Conservation (phyloP, 768 basidiomycete genomes). For the Tricholoma flavovirens region DNA sequence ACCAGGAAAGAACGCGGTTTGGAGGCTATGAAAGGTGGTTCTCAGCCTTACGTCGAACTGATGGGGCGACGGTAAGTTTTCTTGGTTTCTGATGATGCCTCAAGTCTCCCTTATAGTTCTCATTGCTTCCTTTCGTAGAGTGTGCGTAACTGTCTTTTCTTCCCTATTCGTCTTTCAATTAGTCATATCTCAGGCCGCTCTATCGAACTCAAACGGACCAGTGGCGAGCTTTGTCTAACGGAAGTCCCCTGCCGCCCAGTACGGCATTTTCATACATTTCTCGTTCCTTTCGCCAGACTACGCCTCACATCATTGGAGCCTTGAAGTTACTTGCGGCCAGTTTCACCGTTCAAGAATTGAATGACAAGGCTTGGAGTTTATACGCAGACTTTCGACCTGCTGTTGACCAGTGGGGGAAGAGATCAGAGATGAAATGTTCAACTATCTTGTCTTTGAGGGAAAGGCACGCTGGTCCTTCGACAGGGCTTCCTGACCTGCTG, state of each 20-base stretch:
- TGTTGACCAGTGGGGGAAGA: constrained; percentile 80
- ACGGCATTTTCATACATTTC: constrained; percentile 83
- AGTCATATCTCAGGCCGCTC: constrained; percentile 58
- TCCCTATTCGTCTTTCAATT: background rate
- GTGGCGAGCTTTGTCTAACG: constrained; percentile 80
- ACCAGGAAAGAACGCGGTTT: constrained; percentile 45
- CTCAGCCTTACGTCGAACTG: constrained; percentile 82
- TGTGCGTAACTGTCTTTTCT: background rate
- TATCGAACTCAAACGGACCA: constrained; percentile 61
- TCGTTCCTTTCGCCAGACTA: constrained; percentile 72
- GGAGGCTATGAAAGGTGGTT: constrained; percentile 49
- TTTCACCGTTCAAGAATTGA: constrained; percentile 54
- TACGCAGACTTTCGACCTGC: constrained; percentile 86
- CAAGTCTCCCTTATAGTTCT: background rate
- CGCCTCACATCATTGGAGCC: constrained; percentile 73
- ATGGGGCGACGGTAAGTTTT: constrained; percentile 62
- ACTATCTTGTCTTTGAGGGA: constrained; percentile 60
- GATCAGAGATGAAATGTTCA: constrained; percentile 65
- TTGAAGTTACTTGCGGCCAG: constrained; percentile 62
- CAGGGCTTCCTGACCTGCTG: constrained; percentile 8
- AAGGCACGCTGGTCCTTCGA: constrained; percentile 13
- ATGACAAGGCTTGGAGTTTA: constrained; percentile 63
- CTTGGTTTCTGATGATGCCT: background rate
- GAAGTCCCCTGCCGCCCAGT: constrained; percentile 62
- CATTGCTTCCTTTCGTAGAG: background rate